Evolutionary conservation across 345 rosid species (phyloP).

Genomic region (Nasturtium officinale): DNA sequence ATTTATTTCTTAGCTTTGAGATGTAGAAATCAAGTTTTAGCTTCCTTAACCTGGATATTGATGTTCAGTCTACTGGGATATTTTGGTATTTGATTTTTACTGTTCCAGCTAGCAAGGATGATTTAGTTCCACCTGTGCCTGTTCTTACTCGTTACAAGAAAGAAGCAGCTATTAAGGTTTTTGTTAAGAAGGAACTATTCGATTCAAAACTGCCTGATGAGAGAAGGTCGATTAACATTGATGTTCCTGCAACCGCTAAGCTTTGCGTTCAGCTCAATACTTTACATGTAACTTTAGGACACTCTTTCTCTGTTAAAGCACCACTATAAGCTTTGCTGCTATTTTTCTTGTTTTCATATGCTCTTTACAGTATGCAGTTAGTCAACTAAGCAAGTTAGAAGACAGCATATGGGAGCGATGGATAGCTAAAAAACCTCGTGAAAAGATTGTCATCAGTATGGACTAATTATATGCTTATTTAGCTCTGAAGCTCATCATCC

Average conservation of each 20-base stretch:
- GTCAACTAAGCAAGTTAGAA: slow-evolving; percentile 90
- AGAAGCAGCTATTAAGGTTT: slow-evolving; percentile 91
- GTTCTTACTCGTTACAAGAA: slow-evolving; percentile 83
- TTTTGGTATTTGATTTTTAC: slow-evolving; percentile 40
- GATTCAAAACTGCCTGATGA: slow-evolving; percentile 76
- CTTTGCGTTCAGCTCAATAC: slow-evolving; percentile 95
- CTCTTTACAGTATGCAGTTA: slow-evolving; percentile 79
- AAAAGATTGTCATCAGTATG: slow-evolving; percentile 66
- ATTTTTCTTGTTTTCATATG: slow-evolving; percentile 28
- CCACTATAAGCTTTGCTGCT: slow-evolving; percentile 12
- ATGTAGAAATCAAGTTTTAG: background rate
- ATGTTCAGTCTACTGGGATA: slow-evolving; percentile 16
- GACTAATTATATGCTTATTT: slow-evolving; percentile 29
- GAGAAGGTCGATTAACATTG: slow-evolving; percentile 65
- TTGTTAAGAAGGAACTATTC: slow-evolving; percentile 92
- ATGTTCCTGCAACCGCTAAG: slow-evolving; percentile 61
- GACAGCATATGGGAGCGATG: slow-evolving; percentile 91
- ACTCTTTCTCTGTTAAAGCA: slow-evolving; percentile 31
- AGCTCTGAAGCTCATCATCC: slow-evolving; percentile 20
- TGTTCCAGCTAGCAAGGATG: slow-evolving; percentile 81
- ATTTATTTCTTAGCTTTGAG: slow-evolving; percentile 20
- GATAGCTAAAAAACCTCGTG: slow-evolving; percentile 66
- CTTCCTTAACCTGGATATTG: slow-evolving; percentile 8
- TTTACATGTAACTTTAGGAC: slow-evolving; percentile 66
- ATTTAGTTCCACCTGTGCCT: slow-evolving; percentile 91